Evolutionary conservation across 2,329 filamentous ascomycete genomes (phyloP), one percentile per base, ranked within the genome.

Genomic region (Furcasterigmium furcatum): DNA sequence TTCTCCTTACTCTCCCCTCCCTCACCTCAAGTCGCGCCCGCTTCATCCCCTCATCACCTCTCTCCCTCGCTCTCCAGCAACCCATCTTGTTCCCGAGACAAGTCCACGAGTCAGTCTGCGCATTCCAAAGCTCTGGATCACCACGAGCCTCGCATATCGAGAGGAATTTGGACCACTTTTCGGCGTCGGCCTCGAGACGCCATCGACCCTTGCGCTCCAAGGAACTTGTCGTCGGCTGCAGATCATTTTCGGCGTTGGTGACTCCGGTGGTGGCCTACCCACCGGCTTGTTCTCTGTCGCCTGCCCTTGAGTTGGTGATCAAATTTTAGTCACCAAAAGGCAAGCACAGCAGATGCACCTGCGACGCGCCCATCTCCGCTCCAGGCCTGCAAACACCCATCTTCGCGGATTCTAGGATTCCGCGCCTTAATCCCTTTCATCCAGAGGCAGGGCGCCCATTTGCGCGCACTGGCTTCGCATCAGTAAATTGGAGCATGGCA

Each of bases 401-500:
- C 30, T 25, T 30, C 38, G 35, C n/a, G 30, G 35, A 4, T 40
- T 22, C 34, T 36, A 27, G 12, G 24, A 27, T 7, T 24, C 20
- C 25, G 30, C 14, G 18, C 18, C n/a, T 24, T n/a, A 21, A 27
- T 19, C 20, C n/a, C 41, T 16, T 9, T 16, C 22, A 3, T 18
- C 30, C 18, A 20, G 32, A 43, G 41, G 41, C 32, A 19, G 36
- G 27, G 30, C 21, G 32, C 41, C 41, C 20, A 30, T 9, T 22
- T 24, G 18, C 36, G 36, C 36, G 36, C 36, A 13, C 20, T 22
- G 36, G 36, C 36, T 13, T 39, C 36, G 20, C 20, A 19, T 14
- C n/a, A 5, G 36, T 39, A 25, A n/a, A 22, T 39, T 43, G 46
- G 45, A 50, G 50, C 45, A 52, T 52, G 50, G 50, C 47, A 50